These are phyloP conservation scores for Tubosaeta brunneosetosa DNA, from an alignment of 768 basidiomycete species.

Conservation along the genomic window DNA sequence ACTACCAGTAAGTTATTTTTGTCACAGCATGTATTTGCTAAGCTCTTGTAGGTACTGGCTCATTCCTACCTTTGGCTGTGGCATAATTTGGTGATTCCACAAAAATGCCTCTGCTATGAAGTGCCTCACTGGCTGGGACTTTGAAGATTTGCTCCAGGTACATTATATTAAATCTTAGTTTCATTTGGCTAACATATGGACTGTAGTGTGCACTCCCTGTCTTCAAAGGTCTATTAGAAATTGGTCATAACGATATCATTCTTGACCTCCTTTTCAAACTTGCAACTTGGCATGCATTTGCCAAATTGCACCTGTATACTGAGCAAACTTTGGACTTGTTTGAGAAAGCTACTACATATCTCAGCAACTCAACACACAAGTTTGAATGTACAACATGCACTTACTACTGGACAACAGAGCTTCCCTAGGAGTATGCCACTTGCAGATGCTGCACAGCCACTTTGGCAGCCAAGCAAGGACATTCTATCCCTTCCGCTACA, in stretches of 20 bases:
- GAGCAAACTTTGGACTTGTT: conserved; percentile 7
- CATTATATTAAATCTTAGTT: too few relatives aligned
- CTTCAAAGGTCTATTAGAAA: conserved; percentile 6
- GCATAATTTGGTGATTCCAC: conserved; percentile 29
- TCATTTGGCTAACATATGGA: not conserved
- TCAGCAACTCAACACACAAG: conserved; percentile 15
- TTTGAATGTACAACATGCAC: conserved; percentile 22
- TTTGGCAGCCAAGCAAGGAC: not conserved
- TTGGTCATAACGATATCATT: not conserved
- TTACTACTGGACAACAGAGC: conserved; percentile 20
- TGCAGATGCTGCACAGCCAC: not conserved
- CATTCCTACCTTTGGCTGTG: conserved; percentile 31
- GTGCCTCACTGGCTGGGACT: conserved; percentile 34
- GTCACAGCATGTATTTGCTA: too few relatives aligned
- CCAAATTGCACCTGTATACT: conserved; percentile 14
- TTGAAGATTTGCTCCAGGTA: conserved; percentile 36
- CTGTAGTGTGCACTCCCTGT: conserved; percentile 3
- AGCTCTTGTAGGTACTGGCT: conserved; percentile 31
- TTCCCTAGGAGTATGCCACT: conserved; percentile 7
- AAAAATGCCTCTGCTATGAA: conserved; percentile 34
- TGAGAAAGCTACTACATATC: not conserved
- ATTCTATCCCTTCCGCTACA: not conserved
- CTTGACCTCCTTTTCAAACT: not conserved
- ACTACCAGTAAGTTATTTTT: too few relatives aligned
- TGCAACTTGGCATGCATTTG: not conserved